Conservation (phyloP, 768 basidiomycete species). For the Obba rivulosa region DNA sequence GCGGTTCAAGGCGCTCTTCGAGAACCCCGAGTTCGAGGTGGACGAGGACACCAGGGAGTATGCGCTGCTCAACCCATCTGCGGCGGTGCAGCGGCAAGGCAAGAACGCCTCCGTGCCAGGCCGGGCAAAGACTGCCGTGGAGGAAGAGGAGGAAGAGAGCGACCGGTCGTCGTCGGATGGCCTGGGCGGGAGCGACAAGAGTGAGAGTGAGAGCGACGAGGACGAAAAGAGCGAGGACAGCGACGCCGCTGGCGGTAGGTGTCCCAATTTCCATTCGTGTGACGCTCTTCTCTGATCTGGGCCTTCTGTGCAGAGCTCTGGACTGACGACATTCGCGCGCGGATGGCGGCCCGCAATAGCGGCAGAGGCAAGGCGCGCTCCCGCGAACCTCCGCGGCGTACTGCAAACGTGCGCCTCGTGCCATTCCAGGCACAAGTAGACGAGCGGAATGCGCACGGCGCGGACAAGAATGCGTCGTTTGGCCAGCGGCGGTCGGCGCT, state of each 20-base stretch:
- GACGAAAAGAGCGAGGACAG: conserved; percentile 40
- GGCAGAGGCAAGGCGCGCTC: conserved; percentile 1
- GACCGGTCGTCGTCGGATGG: conserved; percentile 54
- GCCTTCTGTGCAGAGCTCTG: conserved; percentile 17
- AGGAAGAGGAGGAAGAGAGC: conserved; percentile 86
- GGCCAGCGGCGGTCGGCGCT: conserved; percentile 52
- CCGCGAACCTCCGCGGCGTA: conserved; percentile 24
- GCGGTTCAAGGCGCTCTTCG: conserved; percentile 87
- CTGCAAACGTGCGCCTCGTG: conserved; percentile 55
- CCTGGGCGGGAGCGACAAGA: conserved; percentile 21
- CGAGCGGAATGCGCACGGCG: conserved; percentile 20
- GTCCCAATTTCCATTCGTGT: background rate
- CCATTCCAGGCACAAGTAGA: conserved; percentile 49
- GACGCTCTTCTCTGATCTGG: background rate
- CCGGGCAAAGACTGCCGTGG: conserved; percentile 70
- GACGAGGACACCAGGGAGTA: conserved; percentile 87
- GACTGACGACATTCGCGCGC: conserved; percentile 21
- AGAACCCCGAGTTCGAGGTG: conserved; percentile 87
- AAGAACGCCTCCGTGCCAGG: conserved; percentile 2
- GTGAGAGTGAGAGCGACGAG: conserved; percentile 26
- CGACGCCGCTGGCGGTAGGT: conserved; percentile 36
- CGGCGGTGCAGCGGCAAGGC: conserved; percentile 48
- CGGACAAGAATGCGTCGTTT: conserved; percentile 56
- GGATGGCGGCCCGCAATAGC: conserved; percentile 18
- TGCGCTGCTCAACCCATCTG: conserved; percentile 88